These are phyloP conservation scores for Pythium phragmitis DNA, from an alignment of 352 stramenopile genomes.

Conservation along the genomic window DNA sequence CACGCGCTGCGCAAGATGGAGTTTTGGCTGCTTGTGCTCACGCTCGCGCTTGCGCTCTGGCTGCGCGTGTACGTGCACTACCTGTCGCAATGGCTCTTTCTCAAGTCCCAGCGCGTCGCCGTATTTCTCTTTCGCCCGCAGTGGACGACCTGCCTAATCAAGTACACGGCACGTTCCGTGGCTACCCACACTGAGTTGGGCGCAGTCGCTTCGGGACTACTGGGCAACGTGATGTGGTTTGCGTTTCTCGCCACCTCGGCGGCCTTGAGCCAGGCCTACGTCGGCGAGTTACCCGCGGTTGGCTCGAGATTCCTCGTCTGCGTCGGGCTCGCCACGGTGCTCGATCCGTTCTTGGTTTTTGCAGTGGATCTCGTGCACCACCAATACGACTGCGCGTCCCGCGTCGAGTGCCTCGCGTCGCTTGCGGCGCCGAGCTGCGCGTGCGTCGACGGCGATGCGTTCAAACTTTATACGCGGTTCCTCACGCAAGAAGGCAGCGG, in stretches of 20 bases:
- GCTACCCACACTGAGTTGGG: slow-evolving; percentile 64
- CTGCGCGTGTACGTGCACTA: slow-evolving; percentile 89
- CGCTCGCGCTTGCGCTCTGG: slow-evolving; percentile 78
- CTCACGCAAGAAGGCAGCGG: slow-evolving; percentile 68
- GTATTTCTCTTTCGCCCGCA: slow-evolving; percentile 80
- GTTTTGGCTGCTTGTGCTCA: slow-evolving; percentile 69
- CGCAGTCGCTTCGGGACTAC: slow-evolving; percentile 54
- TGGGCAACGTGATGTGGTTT: slow-evolving; percentile 61
- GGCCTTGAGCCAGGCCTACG: slow-evolving; percentile 38
- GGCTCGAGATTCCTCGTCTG: slow-evolving; percentile 77
- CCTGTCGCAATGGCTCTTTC: slow-evolving; percentile 83
- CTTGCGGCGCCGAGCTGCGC: slow-evolving; percentile 39
- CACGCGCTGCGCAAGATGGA: slow-evolving; percentile 56
- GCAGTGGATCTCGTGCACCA: slow-evolving; percentile 68
- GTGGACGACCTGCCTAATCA: slow-evolving; percentile 72
- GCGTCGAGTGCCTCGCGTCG: slow-evolving; percentile 39
- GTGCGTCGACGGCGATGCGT: slow-evolving; percentile 86
- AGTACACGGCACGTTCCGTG: slow-evolving; percentile 80
- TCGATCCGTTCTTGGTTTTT: slow-evolving; percentile 85
- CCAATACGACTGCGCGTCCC: slow-evolving; percentile 75
- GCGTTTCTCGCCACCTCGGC: slow-evolving; percentile 41
- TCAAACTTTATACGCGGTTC: slow-evolving; percentile 88
- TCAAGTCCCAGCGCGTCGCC: slow-evolving; percentile 57
- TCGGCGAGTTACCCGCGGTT: slow-evolving; percentile 70
- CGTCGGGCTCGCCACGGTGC: slow-evolving; percentile 65